A percentile compares a stretch with the other conserved stretches of the same genome.
Evolutionary conservation across 352 stramenopile genomes (phyloP).

Genomic region (Globisporangium cystogenes): DNA sequence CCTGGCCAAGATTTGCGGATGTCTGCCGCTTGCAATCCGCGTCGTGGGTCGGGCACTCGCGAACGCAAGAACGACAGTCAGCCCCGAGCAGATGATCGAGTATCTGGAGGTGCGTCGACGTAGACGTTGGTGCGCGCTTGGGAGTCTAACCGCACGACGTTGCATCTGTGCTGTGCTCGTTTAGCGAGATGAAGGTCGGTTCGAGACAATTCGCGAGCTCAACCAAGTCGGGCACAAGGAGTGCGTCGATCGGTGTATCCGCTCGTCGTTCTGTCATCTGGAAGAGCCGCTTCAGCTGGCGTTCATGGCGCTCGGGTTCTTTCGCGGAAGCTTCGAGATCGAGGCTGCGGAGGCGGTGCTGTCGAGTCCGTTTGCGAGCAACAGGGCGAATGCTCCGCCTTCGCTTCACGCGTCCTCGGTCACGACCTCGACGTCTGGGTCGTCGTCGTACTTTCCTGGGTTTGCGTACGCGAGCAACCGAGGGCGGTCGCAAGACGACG

Average conservation of each 20-base stretch:
- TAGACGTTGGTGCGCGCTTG: not conserved
- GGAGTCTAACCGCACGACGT: not conserved
- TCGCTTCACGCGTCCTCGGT: constrained; percentile 4
- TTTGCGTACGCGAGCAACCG: constrained; percentile 41
- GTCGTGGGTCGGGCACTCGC: constrained; percentile 70
- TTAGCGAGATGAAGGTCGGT: constrained; percentile 56
- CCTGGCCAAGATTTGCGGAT: constrained; percentile 69
- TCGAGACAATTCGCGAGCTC: constrained; percentile 70
- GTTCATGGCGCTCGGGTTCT: constrained; percentile 83
- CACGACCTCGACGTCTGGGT: constrained; percentile 22
- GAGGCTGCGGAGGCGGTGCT: constrained; percentile 65
- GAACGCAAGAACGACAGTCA: constrained; percentile 68
- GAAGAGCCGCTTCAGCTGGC: constrained; percentile 62
- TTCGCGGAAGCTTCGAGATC: constrained; percentile 71
- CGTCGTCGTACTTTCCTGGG: constrained; percentile 39
- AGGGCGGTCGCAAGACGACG: constrained; percentile 32
- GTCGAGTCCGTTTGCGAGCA: constrained; percentile 31
- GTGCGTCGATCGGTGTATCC: constrained; percentile 74
- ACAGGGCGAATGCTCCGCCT: constrained; percentile 10
- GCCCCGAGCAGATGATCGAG: constrained; percentile 76
- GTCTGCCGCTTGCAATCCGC: constrained; percentile 74
- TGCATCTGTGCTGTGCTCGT: constrained; percentile 4
- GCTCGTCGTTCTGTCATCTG: constrained; percentile 76
- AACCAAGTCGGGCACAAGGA: constrained; percentile 76
- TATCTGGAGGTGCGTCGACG: constrained; percentile 43